phyloP scores from a whole-genome alignment of 352 stramenopile genomes.

The Peronospora belbahrii region DNA sequence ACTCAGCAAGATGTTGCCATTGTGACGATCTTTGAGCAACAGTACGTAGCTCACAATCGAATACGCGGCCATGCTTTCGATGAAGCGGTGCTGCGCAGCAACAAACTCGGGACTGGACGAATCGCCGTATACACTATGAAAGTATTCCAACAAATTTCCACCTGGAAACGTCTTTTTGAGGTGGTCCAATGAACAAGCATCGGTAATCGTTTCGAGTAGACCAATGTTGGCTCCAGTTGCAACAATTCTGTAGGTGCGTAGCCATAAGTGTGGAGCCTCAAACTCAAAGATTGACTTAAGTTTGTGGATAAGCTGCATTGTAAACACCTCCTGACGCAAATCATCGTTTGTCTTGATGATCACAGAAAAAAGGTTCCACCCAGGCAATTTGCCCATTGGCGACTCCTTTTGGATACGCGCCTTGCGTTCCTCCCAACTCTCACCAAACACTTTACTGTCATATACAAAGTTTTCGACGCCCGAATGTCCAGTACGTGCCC shows the following conservation, averaged over 20 bases:
- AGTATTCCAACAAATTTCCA: slow-evolving; percentile 88
- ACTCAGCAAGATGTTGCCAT: slow-evolving; percentile 98
- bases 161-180: slow-evolving; percentile 91
- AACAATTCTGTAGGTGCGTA: slow-evolving; percentile 93
- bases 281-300: slow-evolving; percentile 93
- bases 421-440: slow-evolving; percentile 59
- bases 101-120: slow-evolving; percentile 34
- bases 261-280: slow-evolving; percentile 86
- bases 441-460: slow-evolving; percentile 69
- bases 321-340: slow-evolving; percentile 94
- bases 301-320: slow-evolving; percentile 94
- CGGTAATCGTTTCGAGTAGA: slow-evolving; percentile 93
- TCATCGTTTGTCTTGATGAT: slow-evolving; percentile 99
- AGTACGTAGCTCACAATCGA: slow-evolving; percentile 97
- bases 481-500: slow-evolving; percentile 16
- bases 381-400: slow-evolving; percentile 62
- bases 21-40: slow-evolving; percentile 97
- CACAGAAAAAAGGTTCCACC: slow-evolving; percentile 88
- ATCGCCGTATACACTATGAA: slow-evolving; percentile 55
- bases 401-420: slow-evolving; percentile 60
- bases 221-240: slow-evolving; percentile 90
- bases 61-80: slow-evolving; percentile 93
- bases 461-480: slow-evolving; percentile 67
- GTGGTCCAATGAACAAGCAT: slow-evolving; percentile 94
- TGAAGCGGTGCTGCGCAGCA: slow-evolving; percentile 89